Evolutionary conservation across 345 rosid species (phyloP).

Genomic region (Atalantia buxifolia): DNA sequence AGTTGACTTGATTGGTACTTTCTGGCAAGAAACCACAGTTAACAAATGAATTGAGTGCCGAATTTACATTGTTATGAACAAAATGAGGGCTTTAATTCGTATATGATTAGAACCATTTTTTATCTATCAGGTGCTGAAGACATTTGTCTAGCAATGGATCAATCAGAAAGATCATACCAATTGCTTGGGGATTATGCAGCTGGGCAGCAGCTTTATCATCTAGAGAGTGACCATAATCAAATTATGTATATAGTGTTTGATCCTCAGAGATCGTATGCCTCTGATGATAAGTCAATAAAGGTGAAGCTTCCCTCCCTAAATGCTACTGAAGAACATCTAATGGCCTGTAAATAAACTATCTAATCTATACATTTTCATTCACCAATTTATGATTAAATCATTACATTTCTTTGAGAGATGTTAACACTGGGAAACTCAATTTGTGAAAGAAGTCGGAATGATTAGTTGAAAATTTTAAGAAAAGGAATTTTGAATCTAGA

Average conservation of each 20-base stretch:
- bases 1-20: no score
- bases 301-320: slow-evolving; percentile 62
- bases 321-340: slow-evolving; percentile 37
- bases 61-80: no score
- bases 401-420: no score
- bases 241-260: slow-evolving; percentile 40
- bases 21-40: no score
- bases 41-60: no score
- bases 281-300: slow-evolving; percentile 23
- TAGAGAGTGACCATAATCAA: slow-evolving; percentile 35
- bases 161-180: slow-evolving; percentile 78
- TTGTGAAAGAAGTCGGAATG: no score
- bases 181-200: slow-evolving; percentile 84
- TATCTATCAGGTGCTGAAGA: slow-evolving; percentile 60
- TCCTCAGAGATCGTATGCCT: slow-evolving; percentile 28
- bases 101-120: neutral
- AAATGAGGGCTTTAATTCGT: neutral
- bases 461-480: neutral
- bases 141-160: slow-evolving; percentile 72
- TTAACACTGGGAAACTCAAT: no score
- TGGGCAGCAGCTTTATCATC: slow-evolving; percentile 60
- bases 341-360: neutral
- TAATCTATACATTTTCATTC: no score
- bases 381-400: no score
- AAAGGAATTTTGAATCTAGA: neutral